Percentiles rank a stretch among this genome's conserved stretches.
Evolutionary conservation across 768 basidiomycete genomes (phyloP).

Genomic region (Suillus cothurnatus): DNA sequence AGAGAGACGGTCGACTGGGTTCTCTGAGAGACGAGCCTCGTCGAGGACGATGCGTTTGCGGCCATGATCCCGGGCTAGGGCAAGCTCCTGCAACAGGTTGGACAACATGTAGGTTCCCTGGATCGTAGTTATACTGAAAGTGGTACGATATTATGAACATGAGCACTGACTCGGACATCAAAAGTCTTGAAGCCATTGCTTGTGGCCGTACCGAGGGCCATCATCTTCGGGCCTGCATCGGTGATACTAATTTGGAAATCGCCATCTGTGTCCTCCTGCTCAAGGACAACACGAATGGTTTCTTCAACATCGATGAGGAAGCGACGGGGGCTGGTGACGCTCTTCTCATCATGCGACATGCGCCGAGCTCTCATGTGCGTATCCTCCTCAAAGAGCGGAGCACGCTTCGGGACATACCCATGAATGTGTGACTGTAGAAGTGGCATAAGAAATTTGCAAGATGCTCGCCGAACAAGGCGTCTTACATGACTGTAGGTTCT

Average conservation of each 20-base stretch:
- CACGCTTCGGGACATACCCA: conserved; percentile 69
- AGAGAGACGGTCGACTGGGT: conserved; percentile 94
- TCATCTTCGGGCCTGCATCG: conserved; percentile 95
- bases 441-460: conserved; percentile 24
- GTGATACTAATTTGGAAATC: conserved; percentile 97
- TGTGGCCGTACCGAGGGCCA: conserved; percentile 94
- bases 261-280: conserved; percentile 97
- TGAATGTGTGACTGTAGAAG: conserved; percentile 63
- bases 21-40: conserved; percentile 95
- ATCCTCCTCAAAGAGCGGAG: conserved; percentile 78
- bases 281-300: conserved; percentile 93
- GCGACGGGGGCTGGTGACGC: conserved; percentile 74
- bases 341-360: conserved; percentile 93
- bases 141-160: conserved; percentile 3
- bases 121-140: conserved; percentile 17
- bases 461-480: conserved; percentile 24
- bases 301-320: conserved; percentile 98
- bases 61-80: conserved; percentile 92
- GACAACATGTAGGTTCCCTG: conserved; percentile 99
- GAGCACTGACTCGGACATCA: conserved; percentile 77
- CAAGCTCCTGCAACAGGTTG: conserved; percentile 97
- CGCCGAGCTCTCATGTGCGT: conserved; percentile 72
- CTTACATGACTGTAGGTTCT: conserved; percentile 86
- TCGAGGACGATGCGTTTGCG: conserved; percentile 98
- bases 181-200: conserved; percentile 98